Conservation (phyloP, 495 filamentous ascomycete species). For the Tuber microsphaerosporum region DNA sequence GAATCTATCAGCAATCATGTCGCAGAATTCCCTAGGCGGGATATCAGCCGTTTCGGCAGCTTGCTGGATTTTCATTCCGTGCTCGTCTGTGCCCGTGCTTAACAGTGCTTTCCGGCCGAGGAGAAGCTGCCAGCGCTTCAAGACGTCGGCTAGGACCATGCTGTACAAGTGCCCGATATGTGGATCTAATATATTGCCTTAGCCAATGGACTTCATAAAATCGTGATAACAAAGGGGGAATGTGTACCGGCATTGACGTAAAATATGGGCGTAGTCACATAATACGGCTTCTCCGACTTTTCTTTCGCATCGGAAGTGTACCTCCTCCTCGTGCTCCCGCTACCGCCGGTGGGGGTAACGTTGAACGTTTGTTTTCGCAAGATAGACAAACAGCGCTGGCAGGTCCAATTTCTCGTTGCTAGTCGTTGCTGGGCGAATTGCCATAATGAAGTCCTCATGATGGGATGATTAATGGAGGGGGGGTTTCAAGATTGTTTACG, state of each 20-base stretch:
- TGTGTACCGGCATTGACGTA: constrained; percentile 88
- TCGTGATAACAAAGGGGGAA: constrained; percentile 4
- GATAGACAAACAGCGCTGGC: background rate
- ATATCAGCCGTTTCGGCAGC: constrained; percentile 60
- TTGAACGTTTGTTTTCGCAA: background rate
- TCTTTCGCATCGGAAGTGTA: constrained; percentile 13
- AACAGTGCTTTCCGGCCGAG: constrained; percentile 62
- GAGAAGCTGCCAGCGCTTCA: constrained; percentile 87
- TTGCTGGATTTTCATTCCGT: constrained; percentile 94
- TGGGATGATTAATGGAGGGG: background rate
- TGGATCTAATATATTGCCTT: constrained; percentile 53
- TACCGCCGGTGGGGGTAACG: background rate
- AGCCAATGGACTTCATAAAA: background rate
- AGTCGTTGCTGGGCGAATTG: background rate
- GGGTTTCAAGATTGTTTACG: background rate
- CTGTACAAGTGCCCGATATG: constrained; percentile 94
- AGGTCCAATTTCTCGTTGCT: background rate
- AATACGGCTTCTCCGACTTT: constrained; percentile 69
- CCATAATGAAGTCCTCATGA: background rate
- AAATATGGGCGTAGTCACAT: constrained; percentile 95
- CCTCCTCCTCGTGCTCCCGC: background rate
- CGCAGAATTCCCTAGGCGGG: constrained; percentile 51
- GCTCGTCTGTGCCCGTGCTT: constrained; percentile 92
- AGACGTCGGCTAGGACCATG: constrained; percentile 79
- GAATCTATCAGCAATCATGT: constrained; percentile 59